Base-by-base conservation (phyloP, 352 stramenopile genomes). In the Peronospora tabacina region DNA sequence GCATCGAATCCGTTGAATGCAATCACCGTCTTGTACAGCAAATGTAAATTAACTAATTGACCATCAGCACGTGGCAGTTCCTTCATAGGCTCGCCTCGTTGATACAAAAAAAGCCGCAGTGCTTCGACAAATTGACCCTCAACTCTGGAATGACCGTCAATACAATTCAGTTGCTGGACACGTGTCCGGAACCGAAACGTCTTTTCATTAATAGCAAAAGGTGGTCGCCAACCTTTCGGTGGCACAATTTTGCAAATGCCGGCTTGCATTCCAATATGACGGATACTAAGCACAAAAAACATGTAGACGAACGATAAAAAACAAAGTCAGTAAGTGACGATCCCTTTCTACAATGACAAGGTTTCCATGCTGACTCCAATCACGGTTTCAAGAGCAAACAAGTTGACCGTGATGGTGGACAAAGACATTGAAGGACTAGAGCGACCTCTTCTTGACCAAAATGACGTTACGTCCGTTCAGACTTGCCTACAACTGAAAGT, bases 211-310 rank as follows among this genome's bases (percentile, higher is more conserved):
- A 94, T 80, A 33, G 86, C 75, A 45, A 88, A 94, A 17, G 81
- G 82, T 11, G 90, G 93, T 16, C 89, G 86, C 94, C 94, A 99
- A 34, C 88, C 96, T 20, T 68, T 48, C 0, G 97, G 97, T 49
- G 97, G 96, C 13, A 99, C 94, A 64, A 99, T 98, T 72, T 98
- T 99, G 66, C 87, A 97, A 56, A 99, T 99, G 20, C 96, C 97
- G 45, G 95, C 96, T 47, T 84, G 67, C 72, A 96, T 85, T 16
- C 90, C 95, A 43, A 96, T 88, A 40, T 87, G 72, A 24, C 88
- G 75, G 61, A 96, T 94, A 49, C 74, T 94, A 44, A 26, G 17
- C 3, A 38, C 45, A 50, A 11, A 43, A 2, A 49, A 8, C n/a
- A n/a, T n/a, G n/a, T n/a, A n/a, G n/a, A 49, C 42, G 24, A 46